These are phyloP conservation scores for sorghum (Sorghum bicolor) DNA, from an alignment of 176 grass and related monocot species.

Conservation along the genomic window DNA sequence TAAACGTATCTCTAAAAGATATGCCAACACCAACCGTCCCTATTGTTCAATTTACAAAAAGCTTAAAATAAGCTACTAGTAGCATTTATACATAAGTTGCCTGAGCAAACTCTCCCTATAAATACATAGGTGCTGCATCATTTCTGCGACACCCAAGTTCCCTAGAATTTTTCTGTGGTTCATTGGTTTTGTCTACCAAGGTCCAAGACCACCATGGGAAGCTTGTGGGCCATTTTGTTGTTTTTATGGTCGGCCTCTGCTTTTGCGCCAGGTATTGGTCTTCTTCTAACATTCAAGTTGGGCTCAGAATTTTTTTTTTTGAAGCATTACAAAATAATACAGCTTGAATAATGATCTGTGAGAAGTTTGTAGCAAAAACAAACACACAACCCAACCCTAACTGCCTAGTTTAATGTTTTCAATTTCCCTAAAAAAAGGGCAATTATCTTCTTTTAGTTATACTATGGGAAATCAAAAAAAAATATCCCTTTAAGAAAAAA, in stretches of 20 bases:
- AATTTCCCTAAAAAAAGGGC: neutral
- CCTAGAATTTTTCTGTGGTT: neutral
- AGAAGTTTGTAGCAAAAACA: neutral
- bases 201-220: neutral
- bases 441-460: neutral
- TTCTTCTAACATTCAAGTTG: neutral
- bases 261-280: neutral
- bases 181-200: neutral
- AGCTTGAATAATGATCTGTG: neutral
- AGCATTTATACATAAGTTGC: neutral
- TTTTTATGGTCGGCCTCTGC: neutral
- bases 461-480: neutral
- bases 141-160: neutral
- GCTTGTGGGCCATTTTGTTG: neutral
- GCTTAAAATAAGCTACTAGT: neutral
- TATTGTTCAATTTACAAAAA: neutral
- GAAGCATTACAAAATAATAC: neutral
- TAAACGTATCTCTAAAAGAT: neutral
- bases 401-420: neutral
- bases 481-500: neutral
- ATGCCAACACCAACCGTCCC: neutral
- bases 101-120: neutral
- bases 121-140: neutral
- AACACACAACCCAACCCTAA: neutral
- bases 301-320: neutral